phyloP scores from a whole-genome alignment of 257 asterid species.

The Vinca minor region DNA sequence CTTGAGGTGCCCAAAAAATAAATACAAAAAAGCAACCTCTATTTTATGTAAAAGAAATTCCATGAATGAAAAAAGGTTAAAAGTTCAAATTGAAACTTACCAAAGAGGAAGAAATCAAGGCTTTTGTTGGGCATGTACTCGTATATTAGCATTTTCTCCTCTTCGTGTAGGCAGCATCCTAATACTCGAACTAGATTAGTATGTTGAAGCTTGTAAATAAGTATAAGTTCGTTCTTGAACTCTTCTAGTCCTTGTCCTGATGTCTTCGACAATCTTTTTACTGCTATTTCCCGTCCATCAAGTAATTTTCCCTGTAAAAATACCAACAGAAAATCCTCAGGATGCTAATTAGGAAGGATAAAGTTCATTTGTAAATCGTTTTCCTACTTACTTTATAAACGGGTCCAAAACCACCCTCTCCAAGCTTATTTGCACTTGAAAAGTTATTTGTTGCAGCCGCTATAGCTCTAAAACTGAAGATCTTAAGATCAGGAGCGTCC shows the following conservation, averaged over 20 bases:
- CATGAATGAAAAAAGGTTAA: too few relatives aligned
- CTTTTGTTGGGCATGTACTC: slow-evolving; percentile 1
- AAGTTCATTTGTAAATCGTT: too few relatives aligned
- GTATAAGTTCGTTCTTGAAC: not conserved
- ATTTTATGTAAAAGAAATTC: too few relatives aligned
- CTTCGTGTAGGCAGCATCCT: not conserved
- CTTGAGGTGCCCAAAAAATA: too few relatives aligned
- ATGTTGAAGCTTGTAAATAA: slow-evolving; percentile 6
- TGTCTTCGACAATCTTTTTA: not conserved
- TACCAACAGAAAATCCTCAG: too few relatives aligned
- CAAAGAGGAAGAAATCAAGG: slow-evolving; percentile 1
- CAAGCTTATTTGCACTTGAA: slow-evolving; percentile 1
- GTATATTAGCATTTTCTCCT: not conserved
- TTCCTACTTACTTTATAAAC: not conserved
- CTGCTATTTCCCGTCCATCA: slow-evolving; percentile 2
- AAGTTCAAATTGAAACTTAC: slow-evolving; percentile 2
- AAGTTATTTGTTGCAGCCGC: not conserved
- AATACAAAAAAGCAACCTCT: too few relatives aligned
- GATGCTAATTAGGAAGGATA: not conserved
- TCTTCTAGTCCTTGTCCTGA: not conserved
- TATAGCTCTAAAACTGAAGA: not conserved
- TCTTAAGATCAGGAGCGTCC: slow-evolving; percentile 35
- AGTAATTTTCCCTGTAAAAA: not conserved
- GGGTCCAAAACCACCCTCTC: slow-evolving; percentile 5
- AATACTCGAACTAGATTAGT: slow-evolving; percentile 1